Evolutionary conservation across 768 basidiomycete species (phyloP).

Genomic region (Scleroderma citrinum): DNA sequence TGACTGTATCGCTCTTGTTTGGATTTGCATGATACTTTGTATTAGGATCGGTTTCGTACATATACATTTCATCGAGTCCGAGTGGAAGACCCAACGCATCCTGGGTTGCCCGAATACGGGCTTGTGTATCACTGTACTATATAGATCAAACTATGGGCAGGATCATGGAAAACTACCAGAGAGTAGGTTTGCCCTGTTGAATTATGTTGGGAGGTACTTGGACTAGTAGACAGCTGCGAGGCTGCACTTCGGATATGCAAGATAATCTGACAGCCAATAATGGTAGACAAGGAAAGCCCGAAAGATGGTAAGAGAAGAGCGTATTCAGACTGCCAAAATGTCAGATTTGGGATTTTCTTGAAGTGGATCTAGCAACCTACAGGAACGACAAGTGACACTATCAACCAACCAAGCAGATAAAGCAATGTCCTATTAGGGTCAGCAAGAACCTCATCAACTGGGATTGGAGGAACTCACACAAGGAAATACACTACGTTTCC

Average conservation of each 20-base stretch:
- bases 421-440: neutral
- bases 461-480: neutral
- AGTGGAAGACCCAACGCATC: too few relatives aligned
- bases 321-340: neutral
- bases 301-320: neutral
- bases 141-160: neutral
- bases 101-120: too few relatives aligned
- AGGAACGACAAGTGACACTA: neutral
- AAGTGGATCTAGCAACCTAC: neutral
- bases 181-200: neutral
- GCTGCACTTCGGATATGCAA: neutral
- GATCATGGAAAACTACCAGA: neutral
- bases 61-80: too few relatives aligned
- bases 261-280: neutral
- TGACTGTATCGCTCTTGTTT: too few relatives aligned
- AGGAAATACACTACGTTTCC: neutral
- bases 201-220: too few relatives aligned
- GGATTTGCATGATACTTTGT: too few relatives aligned
- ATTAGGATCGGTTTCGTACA: too few relatives aligned
- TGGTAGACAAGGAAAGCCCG: neutral
- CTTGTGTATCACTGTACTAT: too few relatives aligned
- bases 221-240: neutral
- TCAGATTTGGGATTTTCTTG: neutral
- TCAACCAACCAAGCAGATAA: neutral
- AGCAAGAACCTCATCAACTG: neutral